Conservation (phyloP, 345 rosid species). For the Syzygium grande region DNA sequence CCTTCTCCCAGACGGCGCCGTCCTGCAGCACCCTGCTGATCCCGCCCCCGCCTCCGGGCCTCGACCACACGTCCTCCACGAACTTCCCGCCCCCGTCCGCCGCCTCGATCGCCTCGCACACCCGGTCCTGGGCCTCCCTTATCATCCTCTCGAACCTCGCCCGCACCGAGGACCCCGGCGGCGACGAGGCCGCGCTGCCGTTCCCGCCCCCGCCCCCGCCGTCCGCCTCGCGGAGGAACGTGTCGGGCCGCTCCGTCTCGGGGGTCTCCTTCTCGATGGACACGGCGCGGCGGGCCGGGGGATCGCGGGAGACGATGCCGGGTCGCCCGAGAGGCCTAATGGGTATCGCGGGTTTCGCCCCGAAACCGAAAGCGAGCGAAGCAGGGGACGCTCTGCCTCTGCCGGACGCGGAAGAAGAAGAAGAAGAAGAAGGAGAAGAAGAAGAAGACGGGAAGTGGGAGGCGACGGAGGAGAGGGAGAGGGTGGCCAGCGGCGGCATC, state of each 20-base stretch:
- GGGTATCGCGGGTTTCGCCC: background rate
- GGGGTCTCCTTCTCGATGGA: conserved; percentile 60
- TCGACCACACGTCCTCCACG: conserved; percentile 95
- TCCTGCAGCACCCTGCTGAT: conserved; percentile 91
- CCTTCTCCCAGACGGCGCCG: conserved; percentile 91
- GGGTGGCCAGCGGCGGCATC: background rate
- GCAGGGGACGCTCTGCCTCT: background rate
- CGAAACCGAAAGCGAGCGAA: background rate
- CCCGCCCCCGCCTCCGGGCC: conserved; percentile 99
- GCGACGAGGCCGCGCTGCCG: conserved; percentile 3
- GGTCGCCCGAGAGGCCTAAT: background rate
- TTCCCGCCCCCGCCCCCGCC: conserved; percentile 9
- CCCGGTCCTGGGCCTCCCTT: conserved; percentile 67
- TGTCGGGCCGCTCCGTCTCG: conserved; percentile 56
- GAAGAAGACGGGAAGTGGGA: background rate
- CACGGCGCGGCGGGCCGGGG: conserved; percentile 28
- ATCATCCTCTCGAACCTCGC: conserved; percentile 90
- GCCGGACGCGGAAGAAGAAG: background rate
- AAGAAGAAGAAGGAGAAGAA: background rate
- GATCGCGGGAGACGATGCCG: background rate
- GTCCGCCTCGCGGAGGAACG: conserved; percentile 73
- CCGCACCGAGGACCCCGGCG: conserved; percentile 33
- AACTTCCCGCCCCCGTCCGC: conserved; percentile 57
- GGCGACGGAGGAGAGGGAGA: background rate
- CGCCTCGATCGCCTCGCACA: conserved; percentile 69